Conservation (phyloP, 805 yeast genomes). For the Hanseniaspora occidentalis region DNA sequence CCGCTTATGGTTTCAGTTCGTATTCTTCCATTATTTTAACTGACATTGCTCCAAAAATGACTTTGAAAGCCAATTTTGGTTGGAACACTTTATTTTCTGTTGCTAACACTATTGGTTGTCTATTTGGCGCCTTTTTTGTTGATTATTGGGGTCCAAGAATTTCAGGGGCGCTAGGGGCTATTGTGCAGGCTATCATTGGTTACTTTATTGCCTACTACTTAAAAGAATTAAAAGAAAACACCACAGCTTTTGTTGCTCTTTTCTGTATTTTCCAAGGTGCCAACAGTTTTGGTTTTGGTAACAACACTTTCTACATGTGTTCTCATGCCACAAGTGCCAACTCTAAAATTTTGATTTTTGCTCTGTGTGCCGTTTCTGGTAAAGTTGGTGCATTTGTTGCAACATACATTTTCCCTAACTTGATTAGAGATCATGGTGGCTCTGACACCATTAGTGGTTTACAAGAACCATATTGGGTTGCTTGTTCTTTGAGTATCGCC, state of each 20-base stretch:
- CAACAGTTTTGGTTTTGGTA: conserved; percentile 86
- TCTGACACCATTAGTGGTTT: conserved; percentile 39
- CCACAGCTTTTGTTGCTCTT: conserved; percentile 73
- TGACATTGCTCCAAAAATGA: conserved; percentile 43
- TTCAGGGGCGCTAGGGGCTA: conserved; percentile 57
- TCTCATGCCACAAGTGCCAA: conserved; percentile 80
- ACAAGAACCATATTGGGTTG: conserved; percentile 31
- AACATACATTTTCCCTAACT: conserved; percentile 75
- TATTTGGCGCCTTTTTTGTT: conserved; percentile 73
- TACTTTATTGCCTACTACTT: conserved; percentile 71
- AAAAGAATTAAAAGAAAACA: conserved; percentile 38
- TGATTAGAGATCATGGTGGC: conserved; percentile 51
- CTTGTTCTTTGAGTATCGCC: background rate
- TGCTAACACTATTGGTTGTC: conserved; percentile 84
- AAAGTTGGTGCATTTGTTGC: conserved; percentile 91
- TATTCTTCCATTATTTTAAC: conserved; percentile 63
- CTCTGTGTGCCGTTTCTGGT: conserved; percentile 84
- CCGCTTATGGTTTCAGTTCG: conserved; percentile 77
- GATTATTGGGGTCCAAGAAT: conserved; percentile 84
- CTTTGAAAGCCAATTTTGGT: conserved; percentile 57
- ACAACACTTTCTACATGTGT: conserved; percentile 79
- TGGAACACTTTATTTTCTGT: conserved; percentile 85
- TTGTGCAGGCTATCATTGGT: conserved; percentile 66
- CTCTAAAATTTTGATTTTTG: conserved; percentile 82
- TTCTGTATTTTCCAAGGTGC: conserved; percentile 79